Base-by-base conservation (phyloP, 1,284 basidiomycete species). In the Anthracocystis walkeri region DNA sequence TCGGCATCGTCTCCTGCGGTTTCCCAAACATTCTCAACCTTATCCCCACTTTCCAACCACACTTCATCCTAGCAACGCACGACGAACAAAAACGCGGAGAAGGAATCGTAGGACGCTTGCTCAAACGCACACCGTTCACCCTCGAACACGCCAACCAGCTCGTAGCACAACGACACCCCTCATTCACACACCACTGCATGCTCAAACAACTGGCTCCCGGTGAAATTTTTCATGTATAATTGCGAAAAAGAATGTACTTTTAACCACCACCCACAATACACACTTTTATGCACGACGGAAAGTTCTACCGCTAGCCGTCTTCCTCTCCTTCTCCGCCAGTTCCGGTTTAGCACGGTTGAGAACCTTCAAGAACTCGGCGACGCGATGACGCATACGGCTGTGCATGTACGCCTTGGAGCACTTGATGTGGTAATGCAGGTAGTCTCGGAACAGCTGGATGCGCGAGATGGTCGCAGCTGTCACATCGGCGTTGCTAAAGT, bases 351-450 rank as follows among this genome's bases (percentile, higher is more conserved):
- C 96, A 54, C 97, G 88, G 86, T 99, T 99, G 81, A 99, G 88
- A 53, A 99, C 91, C 88, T 99, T 99, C 87, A 97, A 91, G 88
- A 99, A 99, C 86, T 98, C 95, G 16, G 92, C 91, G 14, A 97
- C 97, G 27, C 97, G 91, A 84, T 92, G 90, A 69, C 97, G 90
- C 95, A 99, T 97, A 55, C 97, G 89, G 25, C 94, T 96, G 87
- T 99, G 97, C 93, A 99, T 96, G 87, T 99, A 99, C 1, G 96
- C 97, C 87, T 99, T 99, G 58, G 92, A 95, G 86, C 96, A 98
- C 85, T 96, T 99, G 90, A 99, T 83, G 87, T 99, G 97, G 87
- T 99, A 99, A 87, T 99, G 97, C 41, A 99, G 89, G 85, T 98
- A 98, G 86, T 98, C 95, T 57, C 97, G 90, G 91, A 99, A 99